phyloP scores from a whole-genome alignment of 2,329 filamentous ascomycete genomes.

The Cladosporium sp. region DNA sequence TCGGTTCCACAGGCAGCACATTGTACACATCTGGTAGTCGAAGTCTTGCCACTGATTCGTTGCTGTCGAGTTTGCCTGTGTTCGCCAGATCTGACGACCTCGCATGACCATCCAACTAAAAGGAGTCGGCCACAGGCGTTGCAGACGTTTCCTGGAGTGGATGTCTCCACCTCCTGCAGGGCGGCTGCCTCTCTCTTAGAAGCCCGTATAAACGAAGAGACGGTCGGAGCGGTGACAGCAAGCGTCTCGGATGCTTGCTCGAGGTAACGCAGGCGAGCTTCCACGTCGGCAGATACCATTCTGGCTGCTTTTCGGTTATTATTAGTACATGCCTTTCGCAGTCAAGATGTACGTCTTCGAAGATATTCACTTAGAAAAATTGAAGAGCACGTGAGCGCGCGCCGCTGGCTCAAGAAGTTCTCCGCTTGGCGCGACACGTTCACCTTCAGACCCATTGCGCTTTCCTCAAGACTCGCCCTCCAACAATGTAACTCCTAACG shows the following conservation, averaged over 20 bases:
- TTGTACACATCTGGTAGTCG: slow-evolving; percentile 14
- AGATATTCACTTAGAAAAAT: slow-evolving; percentile 14
- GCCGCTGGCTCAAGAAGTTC: not conserved
- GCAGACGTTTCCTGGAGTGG: not conserved
- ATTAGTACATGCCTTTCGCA: not conserved
- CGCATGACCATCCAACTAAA: slow-evolving; percentile 7
- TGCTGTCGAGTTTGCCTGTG: slow-evolving; percentile 15
- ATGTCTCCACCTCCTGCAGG: not conserved
- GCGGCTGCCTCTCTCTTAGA: not conserved
- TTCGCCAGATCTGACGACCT: not conserved
- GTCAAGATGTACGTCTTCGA: not conserved
- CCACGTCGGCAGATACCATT: not conserved
- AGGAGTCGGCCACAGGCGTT: not conserved
- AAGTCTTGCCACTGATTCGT: slow-evolving; percentile 1
- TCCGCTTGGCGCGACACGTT: slow-evolving; percentile 13
- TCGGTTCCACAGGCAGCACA: slow-evolving; percentile 16
- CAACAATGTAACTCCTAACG: slow-evolving; percentile 10
- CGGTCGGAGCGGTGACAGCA: not conserved
- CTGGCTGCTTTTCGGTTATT: not conserved
- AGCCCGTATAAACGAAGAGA: slow-evolving; percentile 1
- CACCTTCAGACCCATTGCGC: not conserved
- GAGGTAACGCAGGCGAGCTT: not conserved
- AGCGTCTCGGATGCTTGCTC: slow-evolving; percentile 5
- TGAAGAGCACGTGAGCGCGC: slow-evolving; percentile 13
- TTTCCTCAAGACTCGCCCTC: not conserved